These are phyloP conservation scores for Chlamydomonas eustigma DNA, from an alignment of 139 green algal species.

Conservation along the genomic window DNA sequence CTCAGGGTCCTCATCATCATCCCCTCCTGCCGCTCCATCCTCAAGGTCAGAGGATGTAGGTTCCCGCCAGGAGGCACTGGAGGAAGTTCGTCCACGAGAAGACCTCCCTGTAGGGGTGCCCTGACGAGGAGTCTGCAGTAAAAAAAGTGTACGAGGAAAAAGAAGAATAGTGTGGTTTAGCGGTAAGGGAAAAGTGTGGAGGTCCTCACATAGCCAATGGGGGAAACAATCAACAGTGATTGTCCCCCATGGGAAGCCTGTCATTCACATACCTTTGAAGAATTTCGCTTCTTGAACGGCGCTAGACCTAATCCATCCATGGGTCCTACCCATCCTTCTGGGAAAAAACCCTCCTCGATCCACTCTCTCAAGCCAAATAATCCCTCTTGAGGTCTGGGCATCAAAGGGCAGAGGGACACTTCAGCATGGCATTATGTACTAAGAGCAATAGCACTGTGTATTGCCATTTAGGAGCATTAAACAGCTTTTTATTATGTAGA, in stretches of 20 bases:
- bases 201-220: neutral
- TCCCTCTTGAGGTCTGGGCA: conserved; percentile 65
- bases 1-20: conserved; percentile 2
- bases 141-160: no score
- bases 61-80: neutral
- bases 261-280: neutral
- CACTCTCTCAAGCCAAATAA: conserved; percentile 80
- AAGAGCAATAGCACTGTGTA: no score
- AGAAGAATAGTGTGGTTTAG: neutral
- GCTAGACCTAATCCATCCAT: conserved; percentile 33
- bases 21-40: conserved; percentile 15
- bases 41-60: neutral
- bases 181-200: neutral
- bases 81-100: neutral
- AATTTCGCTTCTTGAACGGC: conserved; percentile 33
- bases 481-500: no score
- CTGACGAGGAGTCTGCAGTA: no score
- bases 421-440: no score
- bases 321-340: conserved; percentile 40
- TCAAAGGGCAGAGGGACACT: neutral
- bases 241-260: neutral
- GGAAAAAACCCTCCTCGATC: conserved; percentile 62
- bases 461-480: no score
- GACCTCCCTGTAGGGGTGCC: no score
- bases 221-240: neutral